Evolutionary conservation across 2,329 filamentous ascomycete species (phyloP).

Genomic region (Fusarium sp.): DNA sequence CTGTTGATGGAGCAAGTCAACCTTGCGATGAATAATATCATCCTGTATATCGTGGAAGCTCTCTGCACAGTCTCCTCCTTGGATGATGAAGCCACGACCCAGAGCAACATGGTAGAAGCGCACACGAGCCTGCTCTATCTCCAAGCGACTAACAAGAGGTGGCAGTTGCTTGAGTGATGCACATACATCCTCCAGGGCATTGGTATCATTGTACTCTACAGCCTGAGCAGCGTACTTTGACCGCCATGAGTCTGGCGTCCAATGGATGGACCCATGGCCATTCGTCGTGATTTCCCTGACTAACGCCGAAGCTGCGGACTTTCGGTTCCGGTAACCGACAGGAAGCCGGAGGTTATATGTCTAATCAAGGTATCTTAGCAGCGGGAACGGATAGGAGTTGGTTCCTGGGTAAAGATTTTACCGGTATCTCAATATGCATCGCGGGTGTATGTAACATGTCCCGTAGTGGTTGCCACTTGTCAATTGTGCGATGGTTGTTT

Average conservation of each 20-base stretch:
- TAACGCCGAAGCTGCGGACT: neutral
- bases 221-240: neutral
- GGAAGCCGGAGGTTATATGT: neutral
- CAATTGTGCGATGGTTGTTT: neutral
- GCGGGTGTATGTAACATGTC: neutral
- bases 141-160: neutral
- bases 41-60: neutral
- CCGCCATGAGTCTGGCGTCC: neutral
- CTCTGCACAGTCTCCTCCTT: neutral
- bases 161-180: neutral
- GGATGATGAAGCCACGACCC: neutral
- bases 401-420: neutral
- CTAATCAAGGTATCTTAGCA: neutral
- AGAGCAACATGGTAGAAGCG: neutral
- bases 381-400: rapidly evolving
- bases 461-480: neutral
- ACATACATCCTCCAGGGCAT: neutral
- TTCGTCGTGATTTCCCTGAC: neutral
- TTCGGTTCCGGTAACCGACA: neutral
- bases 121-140: neutral
- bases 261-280: neutral
- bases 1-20: neutral
- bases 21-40: neutral
- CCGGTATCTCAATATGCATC: neutral
- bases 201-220: neutral